These are phyloP conservation scores for Russula sp. DNA, from an alignment of 768 basidiomycete genomes.

Conservation along the genomic window DNA sequence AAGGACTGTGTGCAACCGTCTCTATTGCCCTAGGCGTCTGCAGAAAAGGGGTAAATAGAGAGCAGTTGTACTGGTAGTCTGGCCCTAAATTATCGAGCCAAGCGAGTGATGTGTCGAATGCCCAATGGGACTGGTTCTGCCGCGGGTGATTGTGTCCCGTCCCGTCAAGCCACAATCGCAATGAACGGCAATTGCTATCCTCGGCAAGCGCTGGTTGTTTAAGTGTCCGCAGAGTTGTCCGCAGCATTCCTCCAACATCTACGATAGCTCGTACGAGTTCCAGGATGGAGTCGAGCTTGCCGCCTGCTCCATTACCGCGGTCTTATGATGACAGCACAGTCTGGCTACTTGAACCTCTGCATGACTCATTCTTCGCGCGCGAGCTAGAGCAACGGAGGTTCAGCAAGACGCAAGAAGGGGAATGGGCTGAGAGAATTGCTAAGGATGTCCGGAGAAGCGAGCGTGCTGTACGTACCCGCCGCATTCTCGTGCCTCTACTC, in stretches of 20 bases:
- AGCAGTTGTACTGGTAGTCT: not conserved
- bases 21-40: not conserved
- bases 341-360: not conserved
- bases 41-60: not conserved
- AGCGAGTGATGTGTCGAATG: not conserved
- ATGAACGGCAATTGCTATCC: no score
- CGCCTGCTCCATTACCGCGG: not conserved
- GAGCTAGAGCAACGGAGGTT: not conserved
- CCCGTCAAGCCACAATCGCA: not conserved
- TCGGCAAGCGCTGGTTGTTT: no score
- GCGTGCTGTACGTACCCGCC: constrained; percentile 5
- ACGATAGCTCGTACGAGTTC: not conserved
- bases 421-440: constrained; percentile 1
- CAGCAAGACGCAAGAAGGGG: constrained; percentile 6
- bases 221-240: no score
- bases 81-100: not conserved
- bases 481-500: not conserved
- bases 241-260: no score
- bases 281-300: not conserved
- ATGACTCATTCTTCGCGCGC: constrained; percentile 6
- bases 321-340: not conserved
- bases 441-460: not conserved
- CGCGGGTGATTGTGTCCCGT: not conserved
- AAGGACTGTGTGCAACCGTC: not conserved
- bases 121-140: no score